Percentiles rank a stretch among this genome's conserved stretches.
These are phyloP conservation scores for Globisporangium cystogenes DNA, from an alignment of 352 stramenopile species.

Conservation along the genomic window DNA sequence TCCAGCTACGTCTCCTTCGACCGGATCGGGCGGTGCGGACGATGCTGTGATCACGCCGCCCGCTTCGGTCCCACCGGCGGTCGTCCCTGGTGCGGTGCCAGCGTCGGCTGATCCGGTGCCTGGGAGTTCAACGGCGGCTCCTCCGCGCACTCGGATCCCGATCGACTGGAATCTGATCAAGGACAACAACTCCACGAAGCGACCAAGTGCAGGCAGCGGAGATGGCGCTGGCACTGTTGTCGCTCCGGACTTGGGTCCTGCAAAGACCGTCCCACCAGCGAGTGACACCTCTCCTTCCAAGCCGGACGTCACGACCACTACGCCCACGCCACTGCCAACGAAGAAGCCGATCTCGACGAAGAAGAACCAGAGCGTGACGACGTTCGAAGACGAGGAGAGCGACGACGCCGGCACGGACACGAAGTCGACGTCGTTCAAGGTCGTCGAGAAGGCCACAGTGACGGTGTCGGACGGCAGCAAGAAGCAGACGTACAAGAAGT, in stretches of 20 bases:
- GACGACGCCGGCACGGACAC: background rate
- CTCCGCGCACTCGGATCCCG: no score
- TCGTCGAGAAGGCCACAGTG: conserved; percentile 5
- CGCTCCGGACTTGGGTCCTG: conserved; percentile 2
- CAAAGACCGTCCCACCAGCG: background rate
- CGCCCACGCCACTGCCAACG: background rate
- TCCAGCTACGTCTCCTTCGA: no score
- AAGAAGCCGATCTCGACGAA: conserved; percentile 3
- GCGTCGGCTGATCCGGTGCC: no score
- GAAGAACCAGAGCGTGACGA: conserved; percentile 7
- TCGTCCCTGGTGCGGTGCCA: no score
- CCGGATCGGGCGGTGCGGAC: no score
- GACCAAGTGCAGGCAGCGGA: background rate
- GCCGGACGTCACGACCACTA: background rate
- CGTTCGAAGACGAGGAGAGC: conserved; percentile 1
- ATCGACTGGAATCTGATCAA: no score
- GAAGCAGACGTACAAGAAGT: conserved; percentile 16
- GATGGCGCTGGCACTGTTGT: conserved; percentile 3
- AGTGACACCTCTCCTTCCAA: background rate
- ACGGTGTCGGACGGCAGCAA: conserved; percentile 14
- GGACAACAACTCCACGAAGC: no score
- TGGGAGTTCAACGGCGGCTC: no score
- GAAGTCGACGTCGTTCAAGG: conserved; percentile 4
- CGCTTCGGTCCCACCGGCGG: no score
- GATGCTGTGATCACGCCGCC: no score